Base-by-base conservation (phyloP, 306 rosid genomes). In the Malus domestica region DNA sequence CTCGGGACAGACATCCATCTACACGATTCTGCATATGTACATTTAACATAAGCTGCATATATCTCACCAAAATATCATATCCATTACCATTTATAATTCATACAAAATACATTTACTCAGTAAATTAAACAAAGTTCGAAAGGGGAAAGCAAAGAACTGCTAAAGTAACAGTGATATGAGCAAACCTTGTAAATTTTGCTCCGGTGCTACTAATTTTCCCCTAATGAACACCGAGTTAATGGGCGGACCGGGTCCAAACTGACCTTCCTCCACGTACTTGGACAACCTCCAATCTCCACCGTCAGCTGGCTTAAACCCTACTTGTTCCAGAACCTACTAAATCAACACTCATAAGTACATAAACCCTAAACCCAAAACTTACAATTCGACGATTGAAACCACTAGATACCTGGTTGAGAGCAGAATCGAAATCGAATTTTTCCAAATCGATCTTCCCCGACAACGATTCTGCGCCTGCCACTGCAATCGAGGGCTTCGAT, bases 241-340 rank as follows among this genome's bases (percentile, higher is more conserved):
- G 13, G 89, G 88, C 70, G 60, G 74, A 70, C 84, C 92, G 2
- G 98, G 98, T 79, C 98, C 98, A 76, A 93, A 93, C 16, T 86
- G 97, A 80, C 88, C 80, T 85, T 93, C 98, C 84, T 89, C 89
- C 55, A 84, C 87, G 77, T 85, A 75, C 80, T 88, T 91, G 77
- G 40, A 87, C 70, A 89, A 71, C 81, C 84, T 89, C 97, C 96
- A 93, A 15, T 69, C 84, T 71, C 83, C 87, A 14, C 60, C 77
- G 20, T 84, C 85, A 67, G 77, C 78, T n/a, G 57, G 79, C 72
- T 45, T 82, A 68, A 80, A 76, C 23, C 88, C 90, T 59, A 84
- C 40, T 79, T 83, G 83, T 55, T 62, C 88, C 87, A 83, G 77
- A 51, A 85, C 85, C 97, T 91, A 70, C 12, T 14, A 18, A 67